These are phyloP conservation scores for Sclerotinia spermophila DNA, from an alignment of 2,329 filamentous ascomycete species.

Conservation along the genomic window DNA sequence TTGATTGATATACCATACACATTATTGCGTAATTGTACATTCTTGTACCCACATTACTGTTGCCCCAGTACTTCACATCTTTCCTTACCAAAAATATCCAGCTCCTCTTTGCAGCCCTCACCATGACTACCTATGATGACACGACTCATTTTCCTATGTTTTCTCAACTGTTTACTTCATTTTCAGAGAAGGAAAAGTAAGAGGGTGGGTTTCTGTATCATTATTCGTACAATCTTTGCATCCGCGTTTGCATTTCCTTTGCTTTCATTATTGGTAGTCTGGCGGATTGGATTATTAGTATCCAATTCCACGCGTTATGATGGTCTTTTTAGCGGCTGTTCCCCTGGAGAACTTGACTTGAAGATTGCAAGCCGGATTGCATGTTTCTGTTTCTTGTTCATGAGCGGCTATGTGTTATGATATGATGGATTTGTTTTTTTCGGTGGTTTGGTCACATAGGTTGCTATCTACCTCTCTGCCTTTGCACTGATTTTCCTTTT, in stretches of 20 bases:
- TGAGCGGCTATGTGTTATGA: slow-evolving; percentile 11
- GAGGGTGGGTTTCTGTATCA: slow-evolving; percentile 10
- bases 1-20: slow-evolving; percentile 1
- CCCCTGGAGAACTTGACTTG: not conserved
- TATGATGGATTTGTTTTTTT: slow-evolving; percentile 9
- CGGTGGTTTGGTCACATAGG: slow-evolving; percentile 7
- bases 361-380: not conserved
- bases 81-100: not conserved
- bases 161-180: not conserved
- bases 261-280: slow-evolving; percentile 16
- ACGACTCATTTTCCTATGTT: slow-evolving; percentile 14
- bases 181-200: not conserved
- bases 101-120: not conserved
- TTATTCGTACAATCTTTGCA: slow-evolving; percentile 2
- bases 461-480: slow-evolving; percentile 5
- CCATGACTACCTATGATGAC: slow-evolving; percentile 9
- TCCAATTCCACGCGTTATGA: slow-evolving; percentile 14
- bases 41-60: not conserved
- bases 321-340: not conserved
- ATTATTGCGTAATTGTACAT: slow-evolving; percentile 8
- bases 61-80: slow-evolving; percentile 2
- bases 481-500: not conserved
- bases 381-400: not conserved
- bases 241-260: not conserved
- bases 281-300: not conserved